Evolutionary conservation across 148 eudicot genomes (phyloP), one percentile per base, ranked within the genome.

Genomic region (Vaccinium darrowii): DNA sequence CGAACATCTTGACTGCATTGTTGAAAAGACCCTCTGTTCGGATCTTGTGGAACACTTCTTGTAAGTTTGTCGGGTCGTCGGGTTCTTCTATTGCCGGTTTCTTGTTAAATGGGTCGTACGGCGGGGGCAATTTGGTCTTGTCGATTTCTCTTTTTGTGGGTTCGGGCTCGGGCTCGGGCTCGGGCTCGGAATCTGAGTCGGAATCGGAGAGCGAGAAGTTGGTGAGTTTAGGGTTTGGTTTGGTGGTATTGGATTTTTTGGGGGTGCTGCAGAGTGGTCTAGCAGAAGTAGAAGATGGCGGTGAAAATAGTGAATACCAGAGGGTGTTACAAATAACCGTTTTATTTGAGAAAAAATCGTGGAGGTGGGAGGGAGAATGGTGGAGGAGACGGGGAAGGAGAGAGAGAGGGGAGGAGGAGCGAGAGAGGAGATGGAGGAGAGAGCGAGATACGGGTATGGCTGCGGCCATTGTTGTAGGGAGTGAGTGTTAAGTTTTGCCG

Each of bases 1-100:
- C 98, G 90, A 95, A 95, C 98, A 95, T 94, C 94, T 94, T 95
- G 82, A 86, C 97, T 85, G 98, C 98, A 85, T 84, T 84, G 76
- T 91, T 88, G 67, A 89, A 83, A 52, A 94, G 77, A 16, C 98
- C 98, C 3, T 90, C 95, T 0, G 81, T 80, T 10, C 94, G 86
- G 77, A 95, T 91, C 63, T 85, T 88, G 19, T 94, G 93, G 82
- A 94, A 95, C 62, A 95, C 91, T 85, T 94, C 90, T 18, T 93
- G 93, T 47, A 95, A 69, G 78, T 95, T 94, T 33, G 84, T 91
- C 57, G 94, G 93, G 90, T 95, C 97, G 0, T 84, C 86, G 7
- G 93, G 89, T 30, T 92, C 91, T 33, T 87, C 87, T 0, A 85
- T 82, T 27, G 27, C 87, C 47, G 95, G 89, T 14, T 85, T 91